A percentile compares a stretch with the other conserved stretches of the same genome.
Evolutionary conservation across 2,329 filamentous ascomycete species (phyloP).

Genomic region (Neophaeococcomyces mojaviensis): DNA sequence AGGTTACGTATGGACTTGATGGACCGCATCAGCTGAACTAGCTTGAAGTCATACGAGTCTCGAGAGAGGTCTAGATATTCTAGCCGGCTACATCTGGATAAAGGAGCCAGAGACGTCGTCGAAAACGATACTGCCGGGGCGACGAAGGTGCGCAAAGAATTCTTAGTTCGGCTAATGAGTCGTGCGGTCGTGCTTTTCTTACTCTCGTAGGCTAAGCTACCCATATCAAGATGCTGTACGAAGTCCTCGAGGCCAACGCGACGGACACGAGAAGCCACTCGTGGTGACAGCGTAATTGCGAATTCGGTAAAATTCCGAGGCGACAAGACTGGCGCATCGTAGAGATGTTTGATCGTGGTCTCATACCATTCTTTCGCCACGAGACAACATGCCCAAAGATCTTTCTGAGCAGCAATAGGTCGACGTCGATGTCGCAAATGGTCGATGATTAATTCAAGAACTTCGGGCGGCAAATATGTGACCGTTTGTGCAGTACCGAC

Average conservation of each 20-base stretch:
- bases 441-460: constrained; percentile 11
- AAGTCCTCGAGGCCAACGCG: constrained; percentile 33
- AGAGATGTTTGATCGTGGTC: constrained; percentile 44
- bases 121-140: constrained; percentile 53
- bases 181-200: constrained; percentile 51
- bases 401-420: constrained; percentile 32
- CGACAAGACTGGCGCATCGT: constrained; percentile 42
- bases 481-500: constrained; percentile 1
- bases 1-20: constrained; percentile 41
- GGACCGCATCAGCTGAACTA: constrained; percentile 44
- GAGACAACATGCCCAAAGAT: constrained; percentile 46
- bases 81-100: constrained; percentile 49
- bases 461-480: constrained; percentile 16
- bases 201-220: constrained; percentile 51
- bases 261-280: constrained; percentile 35
- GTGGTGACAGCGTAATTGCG: constrained; percentile 47
- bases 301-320: constrained; percentile 49
- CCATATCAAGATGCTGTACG: constrained; percentile 47
- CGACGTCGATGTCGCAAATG: constrained; percentile 11
- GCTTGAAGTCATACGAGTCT: constrained; percentile 44
- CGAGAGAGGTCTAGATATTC: constrained; percentile 45
- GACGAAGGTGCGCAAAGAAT: constrained; percentile 45
- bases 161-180: constrained; percentile 47
- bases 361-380: constrained; percentile 52
- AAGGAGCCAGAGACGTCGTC: constrained; percentile 37